Percentiles rank a stretch among this genome's conserved stretches.
phyloP scores from a whole-genome alignment of 306 rosid species.

The Albizia julibrissin region DNA sequence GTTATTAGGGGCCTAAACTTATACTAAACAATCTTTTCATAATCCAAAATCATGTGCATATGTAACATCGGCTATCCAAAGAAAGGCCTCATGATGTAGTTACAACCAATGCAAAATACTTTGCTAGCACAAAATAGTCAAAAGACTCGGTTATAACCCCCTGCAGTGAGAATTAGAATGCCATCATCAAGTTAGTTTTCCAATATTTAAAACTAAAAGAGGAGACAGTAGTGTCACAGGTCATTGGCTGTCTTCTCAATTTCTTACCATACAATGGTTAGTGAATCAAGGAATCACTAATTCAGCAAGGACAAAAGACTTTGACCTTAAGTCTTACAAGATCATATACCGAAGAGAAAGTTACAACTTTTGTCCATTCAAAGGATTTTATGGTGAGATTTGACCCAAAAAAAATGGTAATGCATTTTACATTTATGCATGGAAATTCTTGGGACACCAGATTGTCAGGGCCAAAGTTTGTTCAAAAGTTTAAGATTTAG shows the following conservation, averaged over 20 bases:
- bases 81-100: slow-evolving; percentile 2
- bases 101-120: not conserved
- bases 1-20: not conserved
- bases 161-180: not conserved
- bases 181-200: not conserved
- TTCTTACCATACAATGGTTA: not conserved
- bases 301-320: not conserved
- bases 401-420: not conserved
- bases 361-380: not conserved
- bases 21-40: not conserved
- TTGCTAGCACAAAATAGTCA: not conserved
- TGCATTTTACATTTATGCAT: not conserved
- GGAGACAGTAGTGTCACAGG: not conserved
- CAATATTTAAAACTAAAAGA: not conserved
- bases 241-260: not conserved
- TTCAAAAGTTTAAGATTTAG: not conserved
- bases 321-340: not conserved
- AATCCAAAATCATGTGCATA: not conserved
- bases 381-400: not conserved
- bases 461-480: not conserved
- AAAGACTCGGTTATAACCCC: too few species aligned
- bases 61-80: not conserved
- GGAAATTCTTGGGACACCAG: not conserved
- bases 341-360: not conserved
- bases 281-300: not conserved